Percentiles rank a stretch among this genome's conserved stretches.
Conservation (phyloP, 2,329 filamentous ascomycete species). For the Diaporthe helianthi region DNA sequence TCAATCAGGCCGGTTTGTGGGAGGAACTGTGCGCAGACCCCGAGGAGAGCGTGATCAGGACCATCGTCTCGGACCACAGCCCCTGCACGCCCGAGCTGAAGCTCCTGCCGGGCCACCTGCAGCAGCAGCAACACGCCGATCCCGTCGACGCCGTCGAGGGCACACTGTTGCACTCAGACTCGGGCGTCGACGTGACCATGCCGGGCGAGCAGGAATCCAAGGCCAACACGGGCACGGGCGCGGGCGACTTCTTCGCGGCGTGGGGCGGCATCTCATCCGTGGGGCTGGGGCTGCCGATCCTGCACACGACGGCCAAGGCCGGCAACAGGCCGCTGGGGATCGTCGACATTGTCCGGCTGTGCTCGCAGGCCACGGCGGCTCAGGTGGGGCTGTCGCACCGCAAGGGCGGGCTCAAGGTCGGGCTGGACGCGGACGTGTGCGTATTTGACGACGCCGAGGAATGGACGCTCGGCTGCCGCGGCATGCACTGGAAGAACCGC, state of each 20-base stretch:
- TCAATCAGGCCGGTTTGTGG: constrained; percentile 89
- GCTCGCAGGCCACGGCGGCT: constrained; percentile 82
- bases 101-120: constrained; percentile 75
- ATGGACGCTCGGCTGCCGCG: constrained; percentile 76
- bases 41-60: constrained; percentile 81
- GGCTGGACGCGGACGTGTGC: constrained; percentile 89
- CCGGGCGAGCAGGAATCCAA: constrained; percentile 44
- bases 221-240: constrained; percentile 46
- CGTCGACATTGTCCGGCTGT: constrained; percentile 83
- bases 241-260: constrained; percentile 90
- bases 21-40: constrained; percentile 69
- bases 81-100: constrained; percentile 96
- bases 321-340: constrained; percentile 58
- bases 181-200: constrained; percentile 57
- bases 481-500: constrained; percentile 95
- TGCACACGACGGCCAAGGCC: constrained; percentile 77
- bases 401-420: constrained; percentile 82
- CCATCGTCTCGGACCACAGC: constrained; percentile 93
- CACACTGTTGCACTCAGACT: constrained; percentile 57
- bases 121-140: constrained; percentile 44
- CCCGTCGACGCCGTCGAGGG: constrained; percentile 35
- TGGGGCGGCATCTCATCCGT: constrained; percentile 98
- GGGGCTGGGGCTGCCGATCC: constrained; percentile 87
- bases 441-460: constrained; percentile 86
- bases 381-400: constrained; percentile 84